Conservation (phyloP, 1,284 basidiomycete genomes). For the Porogramme epimiltina region DNA sequence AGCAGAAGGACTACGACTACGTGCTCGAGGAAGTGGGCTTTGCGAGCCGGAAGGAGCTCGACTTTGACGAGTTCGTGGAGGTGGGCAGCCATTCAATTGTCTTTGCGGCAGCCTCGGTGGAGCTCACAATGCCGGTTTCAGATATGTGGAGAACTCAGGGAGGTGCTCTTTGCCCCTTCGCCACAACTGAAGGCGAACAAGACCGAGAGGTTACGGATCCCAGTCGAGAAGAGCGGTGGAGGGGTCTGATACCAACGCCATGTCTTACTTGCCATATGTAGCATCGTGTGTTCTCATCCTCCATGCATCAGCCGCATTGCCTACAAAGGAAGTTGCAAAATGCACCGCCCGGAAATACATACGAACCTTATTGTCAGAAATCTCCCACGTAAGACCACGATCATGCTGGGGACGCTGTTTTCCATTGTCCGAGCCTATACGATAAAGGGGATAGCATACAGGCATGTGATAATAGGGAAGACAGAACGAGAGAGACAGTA, state of each 20-base stretch:
- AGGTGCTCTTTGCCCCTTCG: conserved; percentile 65
- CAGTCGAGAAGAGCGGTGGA: conserved; percentile 86
- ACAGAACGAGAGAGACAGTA: conserved; percentile 6
- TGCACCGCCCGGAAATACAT: not conserved
- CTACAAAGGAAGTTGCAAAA: too few species aligned
- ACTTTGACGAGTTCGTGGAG: conserved; percentile 83
- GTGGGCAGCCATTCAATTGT: conserved; percentile 36
- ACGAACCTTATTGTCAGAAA: not conserved
- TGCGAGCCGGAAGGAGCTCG: conserved; percentile 52
- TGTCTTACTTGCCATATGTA: conserved; percentile 1
- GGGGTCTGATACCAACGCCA: conserved; percentile 57
- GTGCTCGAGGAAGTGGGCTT: conserved; percentile 80
- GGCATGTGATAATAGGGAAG: conserved; percentile 15
- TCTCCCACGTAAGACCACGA: not conserved
- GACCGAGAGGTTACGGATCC: conserved; percentile 61
- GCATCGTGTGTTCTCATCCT: not conserved
- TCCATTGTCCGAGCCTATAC: conserved; percentile 17
- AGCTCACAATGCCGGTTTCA: conserved; percentile 31
- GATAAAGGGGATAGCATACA: conserved; percentile 15
- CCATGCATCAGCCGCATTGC: too few species aligned
- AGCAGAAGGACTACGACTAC: conserved; percentile 64
- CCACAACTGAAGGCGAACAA: conserved; percentile 34
- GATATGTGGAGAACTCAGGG: conserved; percentile 83
- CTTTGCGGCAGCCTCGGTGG: not conserved
- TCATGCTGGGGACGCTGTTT: conserved; percentile 1